Conservation (phyloP, 225 moss, liverwort and hornwort genomes). For the Thuidium tamariscinum region DNA sequence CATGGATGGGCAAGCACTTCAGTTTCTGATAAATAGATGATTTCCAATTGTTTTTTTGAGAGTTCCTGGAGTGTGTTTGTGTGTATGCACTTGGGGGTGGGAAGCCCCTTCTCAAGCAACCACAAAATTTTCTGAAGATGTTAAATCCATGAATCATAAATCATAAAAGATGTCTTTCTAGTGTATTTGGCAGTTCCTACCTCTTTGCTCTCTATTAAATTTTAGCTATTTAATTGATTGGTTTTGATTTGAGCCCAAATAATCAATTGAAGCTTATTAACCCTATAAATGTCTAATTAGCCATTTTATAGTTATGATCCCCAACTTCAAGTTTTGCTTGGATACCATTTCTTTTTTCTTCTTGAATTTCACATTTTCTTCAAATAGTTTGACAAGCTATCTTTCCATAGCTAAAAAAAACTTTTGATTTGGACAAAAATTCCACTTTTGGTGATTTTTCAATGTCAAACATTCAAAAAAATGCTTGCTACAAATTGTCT, state of each 20-base stretch:
- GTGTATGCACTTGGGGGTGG: not conserved
- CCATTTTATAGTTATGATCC: not conserved
- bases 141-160: not conserved
- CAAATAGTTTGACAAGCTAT: not conserved
- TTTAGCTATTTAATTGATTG: not conserved
- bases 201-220: not conserved
- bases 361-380: not conserved
- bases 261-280: not conserved
- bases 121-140: not conserved
- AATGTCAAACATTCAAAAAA: not conserved
- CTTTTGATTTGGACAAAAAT: not conserved
- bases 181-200: not conserved
- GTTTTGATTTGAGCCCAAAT: not conserved
- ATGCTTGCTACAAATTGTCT: accelerated
- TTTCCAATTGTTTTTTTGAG: not conserved
- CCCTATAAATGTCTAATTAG: not conserved
- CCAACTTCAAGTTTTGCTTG: accelerated
- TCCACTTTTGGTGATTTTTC: not conserved
- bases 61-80: not conserved
- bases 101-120: not conserved
- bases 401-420: not conserved
- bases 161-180: not conserved
- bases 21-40: not conserved
- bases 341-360: accelerated
- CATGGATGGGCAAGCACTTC: too few species aligned